Conservation (phyloP, 164 flowering plant genomes). For the Sedum album region DNA sequence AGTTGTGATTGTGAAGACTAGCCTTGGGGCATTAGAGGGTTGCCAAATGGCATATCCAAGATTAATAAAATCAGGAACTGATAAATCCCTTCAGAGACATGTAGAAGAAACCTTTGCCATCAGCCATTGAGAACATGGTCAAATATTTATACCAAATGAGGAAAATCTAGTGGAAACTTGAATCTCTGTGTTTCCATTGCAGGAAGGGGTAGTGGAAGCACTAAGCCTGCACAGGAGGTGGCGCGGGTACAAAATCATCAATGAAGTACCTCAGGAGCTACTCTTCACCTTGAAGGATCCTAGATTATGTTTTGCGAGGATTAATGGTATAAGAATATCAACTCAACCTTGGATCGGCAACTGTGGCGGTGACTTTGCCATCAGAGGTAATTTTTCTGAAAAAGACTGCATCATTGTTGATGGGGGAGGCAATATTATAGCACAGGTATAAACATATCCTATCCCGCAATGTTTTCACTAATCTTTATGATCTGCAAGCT, state of each 20-base stretch:
- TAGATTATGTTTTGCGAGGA: not conserved
- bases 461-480: not conserved
- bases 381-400: not conserved
- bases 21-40: not conserved
- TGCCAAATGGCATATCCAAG: too few relatives aligned
- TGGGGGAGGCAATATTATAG: not conserved
- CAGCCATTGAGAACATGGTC: not conserved
- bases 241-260: not conserved
- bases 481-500: not conserved
- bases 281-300: slow-evolving; percentile 1
- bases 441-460: not conserved
- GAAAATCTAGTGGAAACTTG: not conserved
- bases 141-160: not conserved
- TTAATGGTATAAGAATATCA: not conserved
- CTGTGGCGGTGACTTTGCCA: not conserved
- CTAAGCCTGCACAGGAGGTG: not conserved
- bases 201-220: not conserved
- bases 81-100: not conserved
- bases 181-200: not conserved
- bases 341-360: not conserved
- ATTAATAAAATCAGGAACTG: too few relatives aligned
- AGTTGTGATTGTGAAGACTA: not conserved
- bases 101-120: not conserved
- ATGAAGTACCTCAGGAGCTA: not conserved
- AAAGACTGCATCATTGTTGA: slow-evolving; percentile 3